Conservation (phyloP, 1,284 basidiomycete genomes). For the Leucoagaricus sp. region DNA sequence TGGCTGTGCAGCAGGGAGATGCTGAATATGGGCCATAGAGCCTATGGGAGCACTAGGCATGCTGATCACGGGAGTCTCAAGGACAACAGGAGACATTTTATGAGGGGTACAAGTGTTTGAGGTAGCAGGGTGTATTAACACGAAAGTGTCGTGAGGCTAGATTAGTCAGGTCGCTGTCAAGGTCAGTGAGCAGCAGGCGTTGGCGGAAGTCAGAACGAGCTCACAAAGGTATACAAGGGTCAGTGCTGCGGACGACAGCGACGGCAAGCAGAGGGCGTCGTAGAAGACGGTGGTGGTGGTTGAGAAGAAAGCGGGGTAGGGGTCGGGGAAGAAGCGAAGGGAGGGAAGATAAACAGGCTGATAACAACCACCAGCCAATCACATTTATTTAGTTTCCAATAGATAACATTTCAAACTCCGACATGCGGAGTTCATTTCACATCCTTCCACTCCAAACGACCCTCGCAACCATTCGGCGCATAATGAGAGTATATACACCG, state of each 20-base stretch:
- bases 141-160: constrained; percentile 12
- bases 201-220: not conserved
- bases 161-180: constrained; percentile 15
- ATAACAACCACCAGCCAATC: constrained; percentile 15
- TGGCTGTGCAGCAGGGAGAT: constrained; percentile 14
- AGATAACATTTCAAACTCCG: constrained; percentile 13
- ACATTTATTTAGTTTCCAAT: constrained; percentile 14
- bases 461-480: not conserved
- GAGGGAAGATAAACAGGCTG: constrained; percentile 15
- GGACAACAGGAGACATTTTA: constrained; percentile 38
- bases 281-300: constrained; percentile 12
- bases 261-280: not conserved
- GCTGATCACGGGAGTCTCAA: constrained; percentile 48
- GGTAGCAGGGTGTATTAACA: constrained; percentile 10
- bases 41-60: constrained; percentile 43
- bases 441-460: not conserved
- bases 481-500: not conserved
- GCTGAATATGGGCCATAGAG: constrained; percentile 36
- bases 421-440: constrained; percentile 1
- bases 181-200: constrained; percentile 3
- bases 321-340: not conserved
- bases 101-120: constrained; percentile 14
- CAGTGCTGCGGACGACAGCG: not conserved
- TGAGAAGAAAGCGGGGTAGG: constrained; percentile 12
- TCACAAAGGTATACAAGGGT: not conserved